These are phyloP conservation scores for Odonthalia washingtoniensis DNA, from an alignment of 31 red algal genomes.

Conservation along the genomic window DNA sequence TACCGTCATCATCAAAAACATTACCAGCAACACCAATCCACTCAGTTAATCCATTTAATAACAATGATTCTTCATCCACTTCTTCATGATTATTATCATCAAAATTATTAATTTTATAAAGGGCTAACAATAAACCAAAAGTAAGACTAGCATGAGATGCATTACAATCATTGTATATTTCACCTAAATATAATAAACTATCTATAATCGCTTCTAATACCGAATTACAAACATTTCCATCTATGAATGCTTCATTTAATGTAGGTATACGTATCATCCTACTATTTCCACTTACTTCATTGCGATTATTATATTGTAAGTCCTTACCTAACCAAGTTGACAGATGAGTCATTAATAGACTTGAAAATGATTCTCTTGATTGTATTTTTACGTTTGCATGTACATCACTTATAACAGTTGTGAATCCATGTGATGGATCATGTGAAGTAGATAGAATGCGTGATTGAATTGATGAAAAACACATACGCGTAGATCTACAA, in stretches of 20 bases:
- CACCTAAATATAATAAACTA: background rate
- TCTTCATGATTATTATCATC: background rate
- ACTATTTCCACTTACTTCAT: too few relatives aligned
- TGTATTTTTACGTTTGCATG: background rate
- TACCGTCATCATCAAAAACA: conserved; percentile 35
- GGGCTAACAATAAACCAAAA: conserved; percentile 47
- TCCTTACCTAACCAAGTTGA: too few relatives aligned
- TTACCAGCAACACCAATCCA: conserved; percentile 47
- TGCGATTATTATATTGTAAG: too few relatives aligned
- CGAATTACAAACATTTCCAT: conserved; percentile 23
- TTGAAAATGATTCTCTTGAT: background rate
- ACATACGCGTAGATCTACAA: conserved; percentile 35
- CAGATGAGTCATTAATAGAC: conserved; percentile 12
- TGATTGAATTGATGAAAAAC: conserved; percentile 6
- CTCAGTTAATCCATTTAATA: conserved; percentile 40
- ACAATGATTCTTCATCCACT: conserved; percentile 3
- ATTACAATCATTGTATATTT: conserved; percentile 35
- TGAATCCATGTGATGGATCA: conserved; percentile 18
- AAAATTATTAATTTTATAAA: conserved; percentile 41
- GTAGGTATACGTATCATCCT: conserved; percentile 1
- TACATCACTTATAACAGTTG: background rate
- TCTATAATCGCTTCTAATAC: conserved; percentile 13
- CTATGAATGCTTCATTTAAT: conserved; percentile 17
- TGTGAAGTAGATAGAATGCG: background rate
- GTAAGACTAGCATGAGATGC: conserved; percentile 40